phyloP scores from a whole-genome alignment of 1,284 basidiomycete species.

The Wallemia mellicola region DNA sequence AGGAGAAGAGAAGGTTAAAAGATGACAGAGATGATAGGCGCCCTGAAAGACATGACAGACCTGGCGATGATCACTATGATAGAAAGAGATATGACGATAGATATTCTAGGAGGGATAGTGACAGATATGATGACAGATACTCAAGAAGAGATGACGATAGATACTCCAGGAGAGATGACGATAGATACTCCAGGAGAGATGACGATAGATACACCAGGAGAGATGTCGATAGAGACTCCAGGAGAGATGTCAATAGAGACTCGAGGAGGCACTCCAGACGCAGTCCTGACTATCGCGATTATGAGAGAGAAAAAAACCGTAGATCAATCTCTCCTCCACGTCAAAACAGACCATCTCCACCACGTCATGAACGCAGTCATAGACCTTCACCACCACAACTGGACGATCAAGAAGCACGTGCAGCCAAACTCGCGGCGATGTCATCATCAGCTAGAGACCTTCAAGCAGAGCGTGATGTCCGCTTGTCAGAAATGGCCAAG shows the following conservation, averaged over 20 bases:
- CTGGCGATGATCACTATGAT: slow-evolving; percentile 10
- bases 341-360: too few relatives aligned
- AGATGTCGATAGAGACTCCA: not conserved
- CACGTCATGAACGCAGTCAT: too few relatives aligned
- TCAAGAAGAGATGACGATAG: slow-evolving; percentile 4
- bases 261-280: too few relatives aligned
- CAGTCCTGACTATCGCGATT: too few relatives aligned
- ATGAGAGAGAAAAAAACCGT: too few relatives aligned
- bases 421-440: not conserved
- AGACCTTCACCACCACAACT: not conserved
- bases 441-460: not conserved
- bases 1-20: slow-evolving; percentile 22
- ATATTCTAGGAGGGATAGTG: slow-evolving; percentile 2
- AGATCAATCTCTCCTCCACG: too few relatives aligned
- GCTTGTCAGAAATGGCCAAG: not conserved
- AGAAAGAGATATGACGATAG: slow-evolving; percentile 4
- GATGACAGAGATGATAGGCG: not conserved
- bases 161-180: not conserved
- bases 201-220: not conserved
- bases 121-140: slow-evolving; percentile 8
- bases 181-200: not conserved
- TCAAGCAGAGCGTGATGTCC: not conserved
- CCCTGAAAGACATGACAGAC: slow-evolving; percentile 12
- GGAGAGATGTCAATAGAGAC: too few relatives aligned
- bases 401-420: not conserved